Conservation (phyloP, 257 asterid species). For the Fraxinus excelsior region DNA sequence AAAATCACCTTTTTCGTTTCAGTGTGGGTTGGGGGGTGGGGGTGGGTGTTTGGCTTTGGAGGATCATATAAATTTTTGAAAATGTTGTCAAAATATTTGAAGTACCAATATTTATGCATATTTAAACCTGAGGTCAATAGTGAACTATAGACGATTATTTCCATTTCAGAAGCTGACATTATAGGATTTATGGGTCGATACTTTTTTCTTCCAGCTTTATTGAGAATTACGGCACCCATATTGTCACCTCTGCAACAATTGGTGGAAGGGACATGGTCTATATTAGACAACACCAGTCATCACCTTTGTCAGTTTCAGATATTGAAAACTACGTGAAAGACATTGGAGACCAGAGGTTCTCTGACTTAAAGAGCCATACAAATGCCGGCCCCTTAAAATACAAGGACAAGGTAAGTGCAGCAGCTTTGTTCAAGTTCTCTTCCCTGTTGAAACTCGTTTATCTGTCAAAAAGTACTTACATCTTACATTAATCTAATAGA, state of each 20-base stretch:
- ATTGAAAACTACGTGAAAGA: slow-evolving; percentile 86
- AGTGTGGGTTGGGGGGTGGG: too few relatives aligned
- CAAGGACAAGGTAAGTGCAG: slow-evolving; percentile 91
- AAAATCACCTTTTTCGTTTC: too few relatives aligned
- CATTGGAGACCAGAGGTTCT: slow-evolving; percentile 89
- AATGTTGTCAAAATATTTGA: too few relatives aligned
- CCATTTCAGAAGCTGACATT: slow-evolving; percentile 1
- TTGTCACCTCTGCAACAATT: slow-evolving; percentile 87
- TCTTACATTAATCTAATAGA: too few relatives aligned
- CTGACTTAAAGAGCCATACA: slow-evolving; percentile 65
- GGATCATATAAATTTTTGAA: too few relatives aligned
- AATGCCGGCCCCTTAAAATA: slow-evolving; percentile 77
- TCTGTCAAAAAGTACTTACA: too few relatives aligned
- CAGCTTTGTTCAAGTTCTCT: background rate
- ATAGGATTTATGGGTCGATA: slow-evolving; percentile 18
- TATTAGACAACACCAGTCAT: slow-evolving; percentile 84
- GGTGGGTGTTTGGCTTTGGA: too few relatives aligned
- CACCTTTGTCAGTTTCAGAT: slow-evolving; percentile 73
- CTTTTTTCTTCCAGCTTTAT: slow-evolving; percentile 68
- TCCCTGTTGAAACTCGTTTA: background rate
- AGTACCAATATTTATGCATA: too few relatives aligned
- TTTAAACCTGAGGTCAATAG: too few relatives aligned
- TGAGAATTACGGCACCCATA: slow-evolving; percentile 95
- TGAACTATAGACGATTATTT: background rate
- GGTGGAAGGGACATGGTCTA: slow-evolving; percentile 97